Percentiles rank a stretch among this genome's conserved stretches.
Evolutionary conservation across 306 rosid species (phyloP).

Genomic region (Herpetospermum pedunculosum): DNA sequence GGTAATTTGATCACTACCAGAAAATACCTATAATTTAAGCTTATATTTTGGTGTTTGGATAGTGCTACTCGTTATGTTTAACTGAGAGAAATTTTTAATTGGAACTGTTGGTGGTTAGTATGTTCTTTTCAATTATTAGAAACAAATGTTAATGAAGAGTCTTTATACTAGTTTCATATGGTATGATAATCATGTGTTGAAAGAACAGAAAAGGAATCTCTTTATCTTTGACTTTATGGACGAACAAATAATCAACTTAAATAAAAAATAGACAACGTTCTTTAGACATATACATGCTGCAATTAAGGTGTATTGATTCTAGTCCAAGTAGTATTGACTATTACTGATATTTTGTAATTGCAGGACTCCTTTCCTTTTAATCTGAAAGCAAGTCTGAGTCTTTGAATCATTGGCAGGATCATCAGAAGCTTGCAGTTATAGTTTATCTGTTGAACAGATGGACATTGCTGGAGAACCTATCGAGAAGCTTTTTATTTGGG

Average conservation of each 20-base stretch:
- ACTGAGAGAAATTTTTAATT: background rate
- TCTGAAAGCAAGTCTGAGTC: constrained; percentile 70
- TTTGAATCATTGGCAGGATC: constrained; percentile 89
- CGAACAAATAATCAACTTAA: background rate
- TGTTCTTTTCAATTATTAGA: background rate
- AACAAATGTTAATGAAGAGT: background rate
- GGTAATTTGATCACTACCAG: constrained; percentile 25
- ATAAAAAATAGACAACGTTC: background rate
- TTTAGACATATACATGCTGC: background rate
- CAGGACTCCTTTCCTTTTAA: constrained; percentile 61
- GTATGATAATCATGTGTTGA: background rate
- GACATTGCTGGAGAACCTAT: constrained; percentile 48
- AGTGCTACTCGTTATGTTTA: background rate
- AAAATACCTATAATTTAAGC: background rate
- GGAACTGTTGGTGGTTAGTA: background rate
- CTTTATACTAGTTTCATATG: background rate
- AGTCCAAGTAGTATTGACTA: constrained; percentile 32
- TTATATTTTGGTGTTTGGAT: background rate
- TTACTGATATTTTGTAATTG: constrained; percentile 45
- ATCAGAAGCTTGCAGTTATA: constrained; percentile 22
- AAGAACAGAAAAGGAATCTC: background rate
- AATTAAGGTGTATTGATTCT: background rate
- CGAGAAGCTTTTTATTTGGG: constrained; percentile 78
- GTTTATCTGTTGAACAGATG: constrained; percentile 39
- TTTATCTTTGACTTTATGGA: background rate